These are phyloP conservation scores for Glycine tomentella DNA, from an alignment of 306 rosid species.

Conservation along the genomic window DNA sequence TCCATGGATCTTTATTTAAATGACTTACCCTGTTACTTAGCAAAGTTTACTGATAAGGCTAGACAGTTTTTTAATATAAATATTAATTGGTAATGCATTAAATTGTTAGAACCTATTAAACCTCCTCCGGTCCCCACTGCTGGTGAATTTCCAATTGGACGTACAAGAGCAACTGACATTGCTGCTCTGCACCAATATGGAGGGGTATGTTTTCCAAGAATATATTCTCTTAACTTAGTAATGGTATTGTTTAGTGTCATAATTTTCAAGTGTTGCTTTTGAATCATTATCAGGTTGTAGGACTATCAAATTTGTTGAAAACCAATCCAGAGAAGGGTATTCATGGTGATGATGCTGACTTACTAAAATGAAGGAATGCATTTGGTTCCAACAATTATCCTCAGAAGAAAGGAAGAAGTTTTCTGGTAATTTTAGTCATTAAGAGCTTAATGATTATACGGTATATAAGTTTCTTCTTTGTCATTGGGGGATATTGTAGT, in stretches of 20 bases:
- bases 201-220: conserved; percentile 66
- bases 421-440: conserved; percentile 62
- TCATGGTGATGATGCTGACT: conserved; percentile 76
- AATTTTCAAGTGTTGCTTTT: conserved; percentile 30
- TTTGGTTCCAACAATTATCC: conserved; percentile 93
- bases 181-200: conserved; percentile 66
- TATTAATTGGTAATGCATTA: conserved; percentile 30
- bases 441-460: conserved; percentile 1
- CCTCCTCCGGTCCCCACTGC: conserved; percentile 47
- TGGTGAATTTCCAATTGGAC: conserved; percentile 83
- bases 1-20: too few species aligned
- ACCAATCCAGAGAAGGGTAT: conserved; percentile 82
- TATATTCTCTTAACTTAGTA: conserved; percentile 1
- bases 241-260: conserved; percentile 12
- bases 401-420: conserved; percentile 79
- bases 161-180: too few species aligned
- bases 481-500: too few species aligned
- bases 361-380: conserved; percentile 66
- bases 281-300: conserved; percentile 66
- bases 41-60: too few species aligned
- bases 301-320: conserved; percentile 69
- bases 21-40: too few species aligned
- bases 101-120: conserved; percentile 48
- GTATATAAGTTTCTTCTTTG: too few species aligned
- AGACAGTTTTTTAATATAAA: too few species aligned